Evolutionary conservation across 768 basidiomycete genomes (phyloP), one percentile per base, ranked within the genome.

Genomic region (Russula virescens): DNA sequence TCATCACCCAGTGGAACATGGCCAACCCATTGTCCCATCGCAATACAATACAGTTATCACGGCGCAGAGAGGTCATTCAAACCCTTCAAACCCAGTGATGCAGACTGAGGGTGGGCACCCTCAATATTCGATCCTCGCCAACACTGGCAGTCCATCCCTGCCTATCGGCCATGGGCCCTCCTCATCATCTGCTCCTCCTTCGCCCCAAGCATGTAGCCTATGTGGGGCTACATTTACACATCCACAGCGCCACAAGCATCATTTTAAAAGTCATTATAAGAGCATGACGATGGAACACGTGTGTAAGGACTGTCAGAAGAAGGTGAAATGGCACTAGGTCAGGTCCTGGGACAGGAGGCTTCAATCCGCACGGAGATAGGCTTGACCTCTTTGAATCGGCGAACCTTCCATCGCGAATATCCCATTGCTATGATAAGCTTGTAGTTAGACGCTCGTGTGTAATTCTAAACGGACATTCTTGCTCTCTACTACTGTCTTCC

Each of bases 191-290:
- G 50, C 80, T 58, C 73, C 78, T 52, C 80, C 80, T 51, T 88
- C 89, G 70, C 83, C 87, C 43, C 88, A 80, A 75, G 78, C 80
- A 59, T 91, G 89, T 75, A 83, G 87, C 61, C 80, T 82, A 66
- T 91, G 89, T 72, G 84, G 84, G 56, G 86, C 87, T 74, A 86
- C 88, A 26, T 91, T 91, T 73, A 89, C 88, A 38, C 83, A 89
- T 65, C 80, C 86, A 62, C 88, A 90, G 73, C 90, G 91, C 74
- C 82, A 87, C 66, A 89, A 91, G 75, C 82, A 90, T 66, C 89
- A 91, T 74, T 82, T 83, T 67, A 88, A 90, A 73, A 88, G 85
- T 16, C 86, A 88, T 68, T 88, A 91, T 31, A 8, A 31, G 8
- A 31, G 31, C 69, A 78, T 83, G 47, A 71, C 84, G 23, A 78